Percentiles rank a stretch among this genome's conserved stretches.
These are phyloP conservation scores for Ceratocystis papillata DNA, from an alignment of 2,329 filamentous ascomycete species.

Conservation along the genomic window DNA sequence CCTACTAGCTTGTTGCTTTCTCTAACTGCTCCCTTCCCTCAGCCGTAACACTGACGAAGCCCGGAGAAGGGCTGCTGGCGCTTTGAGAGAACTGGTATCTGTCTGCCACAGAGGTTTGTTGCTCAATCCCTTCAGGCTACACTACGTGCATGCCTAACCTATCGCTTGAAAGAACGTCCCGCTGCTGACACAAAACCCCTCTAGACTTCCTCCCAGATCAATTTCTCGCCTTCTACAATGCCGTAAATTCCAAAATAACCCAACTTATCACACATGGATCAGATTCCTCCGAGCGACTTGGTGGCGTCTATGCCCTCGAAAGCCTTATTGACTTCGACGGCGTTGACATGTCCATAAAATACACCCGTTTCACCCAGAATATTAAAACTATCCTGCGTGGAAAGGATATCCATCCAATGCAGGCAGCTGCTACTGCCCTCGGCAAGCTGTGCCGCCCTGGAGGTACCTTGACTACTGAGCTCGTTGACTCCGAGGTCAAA, in stretches of 20 bases:
- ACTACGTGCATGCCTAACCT: background rate
- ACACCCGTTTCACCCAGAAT: constrained; percentile 85
- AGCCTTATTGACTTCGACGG: constrained; percentile 93
- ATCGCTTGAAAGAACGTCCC: background rate
- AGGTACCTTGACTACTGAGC: constrained; percentile 83
- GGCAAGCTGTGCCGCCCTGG: constrained; percentile 86
- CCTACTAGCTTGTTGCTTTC: background rate
- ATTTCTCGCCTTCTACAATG: constrained; percentile 52
- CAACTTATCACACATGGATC: constrained; percentile 69
- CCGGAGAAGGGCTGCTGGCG: constrained; percentile 42
- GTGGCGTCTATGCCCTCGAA: constrained; percentile 84
- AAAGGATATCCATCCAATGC: constrained; percentile 83
- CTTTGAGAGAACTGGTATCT: constrained; percentile 46
- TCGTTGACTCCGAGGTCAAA: constrained; percentile 95
- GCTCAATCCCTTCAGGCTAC: background rate
- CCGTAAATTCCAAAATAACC: constrained; percentile 48
- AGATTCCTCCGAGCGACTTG: constrained; percentile 79
- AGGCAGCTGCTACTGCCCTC: constrained; percentile 76
- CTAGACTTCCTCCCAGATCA: constrained; percentile 68
- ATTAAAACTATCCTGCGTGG: constrained; percentile 79
- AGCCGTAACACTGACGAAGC: constrained; percentile 36
- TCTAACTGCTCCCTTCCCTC: constrained; percentile 15
- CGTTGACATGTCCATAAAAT: constrained; percentile 85
- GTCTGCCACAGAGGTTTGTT: constrained; percentile 45
- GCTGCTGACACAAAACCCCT: background rate